Evolutionary conservation across 2,329 filamentous ascomycete genomes (phyloP).

Genomic region (Penicillium oxalicum): DNA sequence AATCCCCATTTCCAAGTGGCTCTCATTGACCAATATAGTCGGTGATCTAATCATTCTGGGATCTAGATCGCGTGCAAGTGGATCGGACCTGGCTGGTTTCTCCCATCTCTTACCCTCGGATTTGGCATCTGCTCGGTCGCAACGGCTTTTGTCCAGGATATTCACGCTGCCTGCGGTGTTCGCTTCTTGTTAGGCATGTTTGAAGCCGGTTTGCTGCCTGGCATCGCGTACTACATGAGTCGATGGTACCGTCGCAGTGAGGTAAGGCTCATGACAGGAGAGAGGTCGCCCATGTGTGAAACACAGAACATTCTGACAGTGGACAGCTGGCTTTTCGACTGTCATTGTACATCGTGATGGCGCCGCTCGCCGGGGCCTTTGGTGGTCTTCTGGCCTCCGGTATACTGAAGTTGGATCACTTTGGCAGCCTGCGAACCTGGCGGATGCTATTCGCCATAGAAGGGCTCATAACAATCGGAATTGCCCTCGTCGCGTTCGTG

Average conservation of each 20-base stretch:
- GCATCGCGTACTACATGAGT: constrained; percentile 67
- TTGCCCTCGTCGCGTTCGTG: constrained; percentile 57
- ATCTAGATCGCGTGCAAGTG: constrained; percentile 57
- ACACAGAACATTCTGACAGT: neutral
- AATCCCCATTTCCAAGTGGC: neutral
- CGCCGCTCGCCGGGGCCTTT: constrained; percentile 64
- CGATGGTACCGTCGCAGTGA: constrained; percentile 67
- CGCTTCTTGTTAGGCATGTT: constrained; percentile 64
- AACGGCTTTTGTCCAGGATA: constrained; percentile 59
- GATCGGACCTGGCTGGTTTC: constrained; percentile 66
- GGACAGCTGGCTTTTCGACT: constrained; percentile 55
- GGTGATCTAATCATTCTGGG: too few species aligned
- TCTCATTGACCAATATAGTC: too few species aligned
- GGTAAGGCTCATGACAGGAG: neutral
- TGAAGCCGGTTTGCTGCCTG: constrained; percentile 68
- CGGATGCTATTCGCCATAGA: constrained; percentile 69
- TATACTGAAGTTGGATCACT: constrained; percentile 56
- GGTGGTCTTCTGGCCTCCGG: constrained; percentile 60
- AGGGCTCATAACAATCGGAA: constrained; percentile 56
- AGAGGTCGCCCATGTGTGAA: too few species aligned
- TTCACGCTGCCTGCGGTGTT: constrained; percentile 51
- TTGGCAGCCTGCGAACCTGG: constrained; percentile 56
- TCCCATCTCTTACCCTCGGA: constrained; percentile 55
- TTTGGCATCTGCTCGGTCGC: constrained; percentile 61
- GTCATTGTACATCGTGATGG: constrained; percentile 64